Evolutionary conservation across 805 yeast genomes (phyloP).

Genomic region (Saccharomycopsis fibuligera): DNA sequence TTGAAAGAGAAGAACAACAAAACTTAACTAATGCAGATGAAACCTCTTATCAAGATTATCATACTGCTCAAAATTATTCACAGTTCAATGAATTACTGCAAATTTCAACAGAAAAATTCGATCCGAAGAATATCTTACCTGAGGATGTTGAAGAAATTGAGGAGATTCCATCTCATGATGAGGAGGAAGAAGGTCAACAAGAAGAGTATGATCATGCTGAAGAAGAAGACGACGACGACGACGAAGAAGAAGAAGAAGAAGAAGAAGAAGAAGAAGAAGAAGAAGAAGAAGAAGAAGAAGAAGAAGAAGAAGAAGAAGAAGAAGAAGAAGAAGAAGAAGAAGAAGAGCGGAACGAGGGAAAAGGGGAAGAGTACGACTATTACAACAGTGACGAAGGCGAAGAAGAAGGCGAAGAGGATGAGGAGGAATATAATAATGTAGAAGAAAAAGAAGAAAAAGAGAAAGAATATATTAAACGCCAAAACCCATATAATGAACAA

Average conservation of each 20-base stretch:
- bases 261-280: background rate
- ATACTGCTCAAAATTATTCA: constrained; percentile 5
- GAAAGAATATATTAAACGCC: background rate
- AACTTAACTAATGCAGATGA: background rate
- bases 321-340: background rate
- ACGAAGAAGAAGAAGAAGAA: background rate
- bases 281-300: background rate
- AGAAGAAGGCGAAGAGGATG: background rate
- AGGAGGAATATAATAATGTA: background rate
- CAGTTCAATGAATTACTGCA: too few species aligned
- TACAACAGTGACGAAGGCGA: background rate
- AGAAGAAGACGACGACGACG: background rate
- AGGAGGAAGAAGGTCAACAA: background rate
- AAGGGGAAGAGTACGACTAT: too few species aligned
- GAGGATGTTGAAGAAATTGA: background rate
- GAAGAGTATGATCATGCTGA: background rate
- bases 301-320: background rate
- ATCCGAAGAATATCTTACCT: too few species aligned
- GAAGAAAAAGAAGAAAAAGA: background rate
- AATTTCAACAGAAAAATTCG: too few species aligned
- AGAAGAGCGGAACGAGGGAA: background rate
- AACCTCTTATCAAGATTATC: background rate
- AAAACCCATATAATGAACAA: too few species aligned
- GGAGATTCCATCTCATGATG: background rate
- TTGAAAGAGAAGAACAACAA: background rate